Evolutionary conservation across 2,329 filamentous ascomycete genomes (phyloP).

Genomic region (Penicillium sp.): DNA sequence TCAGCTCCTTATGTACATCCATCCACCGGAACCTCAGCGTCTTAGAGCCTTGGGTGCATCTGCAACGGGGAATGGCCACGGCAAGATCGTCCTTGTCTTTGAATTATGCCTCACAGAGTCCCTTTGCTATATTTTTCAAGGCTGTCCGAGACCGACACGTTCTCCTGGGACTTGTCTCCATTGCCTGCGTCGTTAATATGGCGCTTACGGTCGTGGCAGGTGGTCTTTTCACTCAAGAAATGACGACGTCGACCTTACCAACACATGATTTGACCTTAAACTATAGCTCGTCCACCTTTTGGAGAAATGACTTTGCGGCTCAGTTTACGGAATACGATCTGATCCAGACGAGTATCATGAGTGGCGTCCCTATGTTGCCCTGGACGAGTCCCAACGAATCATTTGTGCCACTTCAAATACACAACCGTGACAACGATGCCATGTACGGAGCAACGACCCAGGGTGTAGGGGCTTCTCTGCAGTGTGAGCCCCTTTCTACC

Average conservation of each 20-base stretch:
- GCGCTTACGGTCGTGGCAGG: conserved; percentile 36
- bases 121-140: conserved; percentile 35
- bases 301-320: conserved; percentile 35
- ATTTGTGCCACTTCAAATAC: conserved; percentile 33
- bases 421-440: conserved; percentile 25
- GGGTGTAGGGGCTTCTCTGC: conserved; percentile 32
- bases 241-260: conserved; percentile 30
- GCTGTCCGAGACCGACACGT: conserved; percentile 32
- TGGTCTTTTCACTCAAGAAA: conserved; percentile 38
- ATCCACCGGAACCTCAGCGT: conserved; percentile 41
- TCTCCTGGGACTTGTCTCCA: conserved; percentile 32
- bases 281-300: conserved; percentile 35
- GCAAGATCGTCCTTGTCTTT: conserved; percentile 33
- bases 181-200: conserved; percentile 37
- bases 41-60: conserved; percentile 41
- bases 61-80: conserved; percentile 35
- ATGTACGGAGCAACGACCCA: conserved; percentile 33
- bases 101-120: conserved; percentile 40
- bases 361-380: conserved; percentile 34
- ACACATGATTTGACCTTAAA: conserved; percentile 31
- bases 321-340: conserved; percentile 41
- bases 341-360: conserved; percentile 41
- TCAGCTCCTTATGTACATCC: conserved; percentile 37
- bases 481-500: conserved; percentile 28
- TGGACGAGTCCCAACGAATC: conserved; percentile 39